phyloP scores from a whole-genome alignment of 345 rosid genomes.

The Arabis hirsuta region DNA sequence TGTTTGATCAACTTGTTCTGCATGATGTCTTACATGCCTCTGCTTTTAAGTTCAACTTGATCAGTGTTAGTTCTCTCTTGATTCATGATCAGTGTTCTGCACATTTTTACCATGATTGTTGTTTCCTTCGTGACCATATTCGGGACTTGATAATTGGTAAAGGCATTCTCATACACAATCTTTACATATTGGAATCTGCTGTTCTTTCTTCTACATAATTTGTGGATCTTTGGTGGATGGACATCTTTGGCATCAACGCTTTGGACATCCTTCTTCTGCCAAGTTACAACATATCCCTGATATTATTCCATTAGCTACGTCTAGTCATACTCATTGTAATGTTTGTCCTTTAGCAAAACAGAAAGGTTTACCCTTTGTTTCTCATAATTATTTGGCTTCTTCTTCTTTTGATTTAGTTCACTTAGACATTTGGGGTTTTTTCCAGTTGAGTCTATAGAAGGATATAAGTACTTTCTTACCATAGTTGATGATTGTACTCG shows the following conservation, averaged over 20 bases:
- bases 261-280: background rate
- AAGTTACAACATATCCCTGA: background rate
- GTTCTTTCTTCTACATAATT: background rate
- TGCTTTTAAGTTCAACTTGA: background rate
- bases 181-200: background rate
- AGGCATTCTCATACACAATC: background rate
- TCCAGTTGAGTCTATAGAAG: background rate
- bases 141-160: background rate
- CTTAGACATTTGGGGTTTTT: background rate
- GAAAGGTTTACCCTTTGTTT: background rate
- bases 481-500: background rate
- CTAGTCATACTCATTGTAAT: background rate
- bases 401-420: background rate
- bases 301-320: background rate
- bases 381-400: background rate
- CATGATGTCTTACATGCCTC: background rate
- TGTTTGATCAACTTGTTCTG: background rate
- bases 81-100: background rate
- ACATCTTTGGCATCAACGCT: background rate
- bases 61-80: background rate
- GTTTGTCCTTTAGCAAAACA: background rate
- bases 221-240: background rate
- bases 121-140: background rate
- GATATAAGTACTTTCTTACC: background rate
- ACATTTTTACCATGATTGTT: background rate